A percentile compares a stretch with the other conserved stretches of the same genome.
Evolutionary conservation across 129 eudicot genomes (phyloP).

Genomic region (Tagetes erecta): DNA sequence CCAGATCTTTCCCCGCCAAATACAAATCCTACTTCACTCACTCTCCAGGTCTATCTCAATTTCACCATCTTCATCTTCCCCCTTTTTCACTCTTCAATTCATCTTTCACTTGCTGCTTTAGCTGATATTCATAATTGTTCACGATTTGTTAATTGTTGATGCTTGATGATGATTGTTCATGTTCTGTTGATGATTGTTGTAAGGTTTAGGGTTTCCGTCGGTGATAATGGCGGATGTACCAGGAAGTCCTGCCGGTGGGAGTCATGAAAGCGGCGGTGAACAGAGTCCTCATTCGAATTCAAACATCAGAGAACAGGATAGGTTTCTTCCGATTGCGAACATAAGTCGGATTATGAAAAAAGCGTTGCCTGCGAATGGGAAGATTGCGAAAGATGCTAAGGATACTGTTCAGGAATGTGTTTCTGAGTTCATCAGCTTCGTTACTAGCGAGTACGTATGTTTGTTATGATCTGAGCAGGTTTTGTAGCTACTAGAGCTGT

Average conservation of each 20-base stretch:
- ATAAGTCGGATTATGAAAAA: conserved; percentile 71
- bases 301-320: conserved; percentile 55
- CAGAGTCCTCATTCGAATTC: conserved; percentile 59
- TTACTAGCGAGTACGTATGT: conserved; percentile 59
- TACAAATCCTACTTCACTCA: conserved; percentile 30
- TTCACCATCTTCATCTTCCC: conserved; percentile 25
- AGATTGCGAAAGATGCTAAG: conserved; percentile 69
- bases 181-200: conserved; percentile 3
- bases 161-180: too few relatives aligned
- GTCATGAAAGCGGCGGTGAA: conserved; percentile 67
- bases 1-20: conserved; percentile 37
- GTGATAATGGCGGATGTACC: conserved; percentile 49
- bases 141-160: too few relatives aligned
- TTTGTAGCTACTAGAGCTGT: background rate
- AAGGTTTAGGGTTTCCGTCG: conserved; percentile 37
- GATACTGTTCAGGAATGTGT: conserved; percentile 74
- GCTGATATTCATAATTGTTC: too few relatives aligned
- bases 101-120: background rate
- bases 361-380: conserved; percentile 64
- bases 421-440: conserved; percentile 70
- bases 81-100: background rate
- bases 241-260: conserved; percentile 57
- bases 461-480: conserved; percentile 1
- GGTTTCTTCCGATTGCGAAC: conserved; percentile 65
- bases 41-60: conserved; percentile 12